Evolutionary conservation across 306 rosid genomes (phyloP).

Genomic region (Cicer bijugum): DNA sequence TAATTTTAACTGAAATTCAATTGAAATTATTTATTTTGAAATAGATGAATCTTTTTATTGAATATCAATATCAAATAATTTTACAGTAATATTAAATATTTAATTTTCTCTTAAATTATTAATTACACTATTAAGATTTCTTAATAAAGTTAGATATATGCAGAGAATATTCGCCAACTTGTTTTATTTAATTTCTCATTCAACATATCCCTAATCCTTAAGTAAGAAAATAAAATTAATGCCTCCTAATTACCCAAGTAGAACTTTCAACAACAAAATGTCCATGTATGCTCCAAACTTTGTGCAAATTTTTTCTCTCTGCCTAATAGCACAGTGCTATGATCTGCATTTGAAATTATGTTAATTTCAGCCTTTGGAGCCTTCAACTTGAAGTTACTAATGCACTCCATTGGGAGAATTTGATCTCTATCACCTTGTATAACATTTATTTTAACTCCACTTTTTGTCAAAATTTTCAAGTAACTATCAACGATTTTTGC

Average conservation of each 20-base stretch:
- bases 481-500: slow-evolving; percentile 57
- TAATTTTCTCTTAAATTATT: no score
- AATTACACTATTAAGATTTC: no score
- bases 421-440: slow-evolving; percentile 70
- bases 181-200: neutral
- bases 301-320: slow-evolving; percentile 62
- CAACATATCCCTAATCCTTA: neutral
- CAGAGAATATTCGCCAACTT: neutral
- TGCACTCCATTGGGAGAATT: slow-evolving; percentile 64
- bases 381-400: slow-evolving; percentile 52
- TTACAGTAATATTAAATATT: no score
- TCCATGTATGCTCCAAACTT: slow-evolving; percentile 57
- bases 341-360: slow-evolving; percentile 63
- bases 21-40: no score
- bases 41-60: no score
- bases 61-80: no score
- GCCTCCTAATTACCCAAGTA: slow-evolving; percentile 8
- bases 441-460: slow-evolving; percentile 58
- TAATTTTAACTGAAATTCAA: no score
- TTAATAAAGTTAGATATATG: no score
- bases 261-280: slow-evolving; percentile 32
- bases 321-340: slow-evolving; percentile 59
- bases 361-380: slow-evolving; percentile 60
- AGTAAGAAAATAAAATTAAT: slow-evolving; percentile 1
- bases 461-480: slow-evolving; percentile 53